These are phyloP conservation scores for Quercus phellos DNA, from an alignment of 331 rosid genomes.

Conservation along the genomic window DNA sequence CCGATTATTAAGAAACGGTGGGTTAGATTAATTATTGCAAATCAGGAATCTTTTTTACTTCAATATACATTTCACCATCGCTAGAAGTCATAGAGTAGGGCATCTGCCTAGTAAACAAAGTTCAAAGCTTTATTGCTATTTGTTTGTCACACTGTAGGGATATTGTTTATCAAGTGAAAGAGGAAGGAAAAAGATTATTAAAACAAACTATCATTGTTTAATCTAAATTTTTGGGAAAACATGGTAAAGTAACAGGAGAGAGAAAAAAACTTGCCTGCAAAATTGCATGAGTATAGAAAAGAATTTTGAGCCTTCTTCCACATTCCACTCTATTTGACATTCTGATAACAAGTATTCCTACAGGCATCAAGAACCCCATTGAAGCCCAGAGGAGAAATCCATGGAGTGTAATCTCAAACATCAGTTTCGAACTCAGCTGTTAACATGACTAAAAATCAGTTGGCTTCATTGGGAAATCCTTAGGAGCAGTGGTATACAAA, in stretches of 20 bases:
- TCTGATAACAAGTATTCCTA: constrained; percentile 74
- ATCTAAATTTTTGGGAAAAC: background rate
- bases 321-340: constrained; percentile 48
- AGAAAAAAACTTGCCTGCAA: constrained; percentile 63
- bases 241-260: constrained; percentile 4
- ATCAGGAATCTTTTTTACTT: constrained; percentile 19
- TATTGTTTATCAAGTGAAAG: constrained; percentile 12
- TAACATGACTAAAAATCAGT: constrained; percentile 1
- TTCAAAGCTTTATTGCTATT: background rate
- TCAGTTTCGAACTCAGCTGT: constrained; percentile 55
- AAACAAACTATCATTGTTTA: background rate
- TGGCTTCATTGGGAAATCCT: background rate
- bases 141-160: constrained; percentile 2
- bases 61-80: constrained; percentile 30
- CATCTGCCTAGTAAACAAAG: constrained; percentile 17
- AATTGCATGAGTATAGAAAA: constrained; percentile 63
- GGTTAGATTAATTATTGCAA: constrained; percentile 25
- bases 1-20: constrained; percentile 21
- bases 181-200: background rate
- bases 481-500: background rate
- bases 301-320: constrained; percentile 52
- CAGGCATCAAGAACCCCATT: constrained; percentile 91
- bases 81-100: constrained; percentile 30
- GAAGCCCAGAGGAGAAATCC: constrained; percentile 92
- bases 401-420: constrained; percentile 56